These are phyloP conservation scores for Coprinopsis cinerea DNA, from an alignment of 768 basidiomycete genomes.

Conservation along the genomic window DNA sequence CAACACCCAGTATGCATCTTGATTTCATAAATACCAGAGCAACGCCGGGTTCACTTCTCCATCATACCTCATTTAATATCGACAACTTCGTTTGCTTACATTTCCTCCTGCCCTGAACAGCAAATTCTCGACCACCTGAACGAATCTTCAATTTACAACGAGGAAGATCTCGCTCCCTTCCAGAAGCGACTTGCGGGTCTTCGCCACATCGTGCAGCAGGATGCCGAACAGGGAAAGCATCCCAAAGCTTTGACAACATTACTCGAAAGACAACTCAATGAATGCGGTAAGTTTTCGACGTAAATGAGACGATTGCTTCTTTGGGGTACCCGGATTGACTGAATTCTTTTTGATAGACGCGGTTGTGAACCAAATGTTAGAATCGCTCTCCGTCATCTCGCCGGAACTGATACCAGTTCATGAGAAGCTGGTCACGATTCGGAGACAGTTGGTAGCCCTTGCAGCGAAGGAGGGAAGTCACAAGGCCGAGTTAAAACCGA, in stretches of 20 bases:
- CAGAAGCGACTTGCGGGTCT: slow-evolving; percentile 75
- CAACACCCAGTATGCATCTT: background rate
- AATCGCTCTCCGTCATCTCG: slow-evolving; percentile 81
- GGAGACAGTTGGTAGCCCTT: slow-evolving; percentile 83
- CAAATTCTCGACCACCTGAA: slow-evolving; percentile 95
- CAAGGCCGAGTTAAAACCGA: slow-evolving; percentile 82
- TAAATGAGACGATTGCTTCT: background rate
- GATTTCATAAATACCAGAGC: slow-evolving; percentile 3
- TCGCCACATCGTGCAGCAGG: slow-evolving; percentile 79
- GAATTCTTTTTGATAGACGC: slow-evolving; percentile 49
- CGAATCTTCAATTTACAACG: slow-evolving; percentile 92
- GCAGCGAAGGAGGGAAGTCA: slow-evolving; percentile 83
- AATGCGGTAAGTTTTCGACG: slow-evolving; percentile 64
- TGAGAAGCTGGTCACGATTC: slow-evolving; percentile 78
- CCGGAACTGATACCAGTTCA: slow-evolving; percentile 89
- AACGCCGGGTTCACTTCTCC: slow-evolving; percentile 13
- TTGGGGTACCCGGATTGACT: slow-evolving; percentile 5
- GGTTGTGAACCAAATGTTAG: slow-evolving; percentile 71
- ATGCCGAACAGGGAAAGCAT: slow-evolving; percentile 75
- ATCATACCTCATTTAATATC: slow-evolving; percentile 1
- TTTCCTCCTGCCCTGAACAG: slow-evolving; percentile 35
- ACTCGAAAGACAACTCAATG: slow-evolving; percentile 84
- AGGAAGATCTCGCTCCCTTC: slow-evolving; percentile 85
- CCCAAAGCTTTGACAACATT: slow-evolving; percentile 84
- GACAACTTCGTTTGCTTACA: slow-evolving; percentile 11